Percentiles rank a stretch among this genome's conserved stretches.
Evolutionary conservation across 306 rosid species (phyloP).

Genomic region (Acacia confusa): DNA sequence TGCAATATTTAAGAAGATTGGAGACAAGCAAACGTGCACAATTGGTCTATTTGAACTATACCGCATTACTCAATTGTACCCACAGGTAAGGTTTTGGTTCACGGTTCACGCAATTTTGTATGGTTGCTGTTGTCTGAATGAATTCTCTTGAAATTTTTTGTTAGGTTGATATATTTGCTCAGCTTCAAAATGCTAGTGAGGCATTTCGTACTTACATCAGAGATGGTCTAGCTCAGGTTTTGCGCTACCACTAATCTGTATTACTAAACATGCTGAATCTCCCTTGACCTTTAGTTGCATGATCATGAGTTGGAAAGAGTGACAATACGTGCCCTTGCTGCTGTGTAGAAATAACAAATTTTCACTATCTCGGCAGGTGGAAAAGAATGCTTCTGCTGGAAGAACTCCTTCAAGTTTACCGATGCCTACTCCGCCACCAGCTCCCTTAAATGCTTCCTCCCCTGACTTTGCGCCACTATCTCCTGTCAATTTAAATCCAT

Average conservation of each 20-base stretch:
- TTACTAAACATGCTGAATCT: slow-evolving; percentile 12
- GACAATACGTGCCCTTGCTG: neutral
- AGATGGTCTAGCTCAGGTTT: slow-evolving; percentile 96
- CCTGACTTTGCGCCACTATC: slow-evolving; percentile 92
- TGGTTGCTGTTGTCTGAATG: slow-evolving; percentile 10
- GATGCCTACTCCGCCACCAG: slow-evolving; percentile 94
- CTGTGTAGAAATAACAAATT: neutral
- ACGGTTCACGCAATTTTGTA: neutral
- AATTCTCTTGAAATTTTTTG: slow-evolving; percentile 32
- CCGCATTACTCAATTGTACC: slow-evolving; percentile 95
- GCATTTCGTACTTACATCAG: slow-evolving; percentile 97
- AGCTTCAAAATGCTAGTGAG: slow-evolving; percentile 98
- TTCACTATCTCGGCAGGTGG: slow-evolving; percentile 69
- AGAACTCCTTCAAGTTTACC: slow-evolving; percentile 96
- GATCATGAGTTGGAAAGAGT: neutral
- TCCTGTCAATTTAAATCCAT: slow-evolving; percentile 78
- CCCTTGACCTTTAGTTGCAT: neutral
- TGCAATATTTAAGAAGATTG: slow-evolving; percentile 98
- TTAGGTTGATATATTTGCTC: slow-evolving; percentile 96
- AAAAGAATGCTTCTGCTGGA: slow-evolving; percentile 97
- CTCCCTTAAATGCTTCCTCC: slow-evolving; percentile 67
- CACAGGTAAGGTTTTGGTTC: slow-evolving; percentile 53
- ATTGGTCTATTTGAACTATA: slow-evolving; percentile 91
- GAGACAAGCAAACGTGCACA: slow-evolving; percentile 97
- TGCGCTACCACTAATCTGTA: slow-evolving; percentile 19